Base-by-base conservation (phyloP, 1,139 yeast species). In the Blastobotrys buckinghamii region DNA sequence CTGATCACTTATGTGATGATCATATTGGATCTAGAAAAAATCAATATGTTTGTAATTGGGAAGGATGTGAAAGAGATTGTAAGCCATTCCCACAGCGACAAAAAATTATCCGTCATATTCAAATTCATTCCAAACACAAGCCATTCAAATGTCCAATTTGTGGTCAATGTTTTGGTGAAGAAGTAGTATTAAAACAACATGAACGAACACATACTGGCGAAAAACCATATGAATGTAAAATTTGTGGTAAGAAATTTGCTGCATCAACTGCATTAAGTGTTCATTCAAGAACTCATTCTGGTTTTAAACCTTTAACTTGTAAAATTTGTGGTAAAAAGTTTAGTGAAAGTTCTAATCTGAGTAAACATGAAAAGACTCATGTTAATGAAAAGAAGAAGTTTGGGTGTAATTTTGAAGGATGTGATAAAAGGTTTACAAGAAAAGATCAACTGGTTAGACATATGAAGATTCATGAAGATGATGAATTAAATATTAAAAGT, bases 291-390 rank as follows among this genome's bases (percentile, higher is more conserved):
- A 82, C 80, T 0, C 98, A 92, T 63, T 86, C 96, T 0, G 98
- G 97, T 6, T 97, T 85, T 54, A 87, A 86, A 64, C 97, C 97
- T 1, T 73, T 89, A 55, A 70, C 67, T 39, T 92, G 98, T 66
- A 82, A 81, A 55, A 77, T 78, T 69, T 92, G 98, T 64, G 83
- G 79, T 22, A 88, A 87, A 65, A 70, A 88, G 47, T 92, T 92
- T 61, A 83, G 94, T 52, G 97, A 92, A 63, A 81, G 92, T 41
- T 84, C 95, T 15, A 90, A 92, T 62, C 71, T 90, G 58, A 82
- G 88, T 22, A 92, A 92, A 61, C 98, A 92, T 64, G 78, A 87
- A 82, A 84, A 78, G 60, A 65, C 65, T 1, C 70, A 66, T 48
- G 51, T 51, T n/a, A 51, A 50, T 10, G 30, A 19, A 13, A 32